Conservation (phyloP, 1,139 yeast species). For the Zygoascus sp. region DNA sequence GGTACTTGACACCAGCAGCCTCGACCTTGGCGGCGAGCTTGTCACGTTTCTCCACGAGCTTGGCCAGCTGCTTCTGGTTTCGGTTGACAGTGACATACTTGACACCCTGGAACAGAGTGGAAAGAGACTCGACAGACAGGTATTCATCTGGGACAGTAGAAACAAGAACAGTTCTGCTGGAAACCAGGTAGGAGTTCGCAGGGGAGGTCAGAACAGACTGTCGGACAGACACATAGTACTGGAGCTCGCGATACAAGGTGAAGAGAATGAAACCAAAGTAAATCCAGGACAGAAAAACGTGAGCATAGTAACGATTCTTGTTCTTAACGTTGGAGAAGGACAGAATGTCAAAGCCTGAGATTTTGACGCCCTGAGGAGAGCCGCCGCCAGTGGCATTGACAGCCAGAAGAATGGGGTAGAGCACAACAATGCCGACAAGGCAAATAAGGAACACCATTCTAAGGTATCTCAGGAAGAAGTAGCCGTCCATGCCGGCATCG, state of each 20-base stretch:
- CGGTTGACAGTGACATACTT: constrained; percentile 72
- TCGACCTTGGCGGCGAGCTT: constrained; percentile 62
- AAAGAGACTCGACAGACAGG: constrained; percentile 55
- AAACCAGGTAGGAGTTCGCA: constrained; percentile 61
- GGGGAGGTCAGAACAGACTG: constrained; percentile 82
- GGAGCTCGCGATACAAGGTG: constrained; percentile 75
- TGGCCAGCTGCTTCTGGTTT: constrained; percentile 54
- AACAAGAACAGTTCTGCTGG: constrained; percentile 75
- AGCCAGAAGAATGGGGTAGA: constrained; percentile 79
- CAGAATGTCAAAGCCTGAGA: constrained; percentile 66
- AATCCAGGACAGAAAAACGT: constrained; percentile 75
- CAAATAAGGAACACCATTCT: constrained; percentile 58
- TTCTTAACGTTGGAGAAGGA: constrained; percentile 71
- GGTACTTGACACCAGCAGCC: constrained; percentile 56
- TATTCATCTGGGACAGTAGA: constrained; percentile 73
- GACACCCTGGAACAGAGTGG: constrained; percentile 63
- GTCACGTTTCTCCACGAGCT: constrained; percentile 58
- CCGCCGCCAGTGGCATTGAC: constrained; percentile 81
- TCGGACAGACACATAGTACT: constrained; percentile 72
- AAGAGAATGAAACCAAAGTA: constrained; percentile 68
- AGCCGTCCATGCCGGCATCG: constrained; percentile 84
- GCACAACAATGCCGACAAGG: constrained; percentile 56
- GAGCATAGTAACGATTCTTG: constrained; percentile 73
- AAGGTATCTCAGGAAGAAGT: constrained; percentile 74
- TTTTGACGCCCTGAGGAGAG: constrained; percentile 42